A percentile compares a stretch with the other conserved stretches of the same genome.
phyloP scores from a whole-genome alignment of 345 rosid species.

The Mallotus nudiflorus region DNA sequence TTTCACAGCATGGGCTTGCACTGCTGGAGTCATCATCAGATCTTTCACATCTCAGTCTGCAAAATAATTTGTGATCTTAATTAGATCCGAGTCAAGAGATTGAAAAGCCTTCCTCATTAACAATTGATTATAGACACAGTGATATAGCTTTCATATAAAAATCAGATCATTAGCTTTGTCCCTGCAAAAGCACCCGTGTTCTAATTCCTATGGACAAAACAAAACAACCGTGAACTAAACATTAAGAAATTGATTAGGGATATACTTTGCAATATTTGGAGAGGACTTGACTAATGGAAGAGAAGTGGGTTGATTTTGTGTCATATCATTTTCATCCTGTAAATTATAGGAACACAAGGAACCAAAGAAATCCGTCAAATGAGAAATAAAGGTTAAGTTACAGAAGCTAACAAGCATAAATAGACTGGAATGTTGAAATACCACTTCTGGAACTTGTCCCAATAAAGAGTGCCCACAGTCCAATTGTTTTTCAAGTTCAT shows the following conservation, averaged over 20 bases:
- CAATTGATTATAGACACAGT: slow-evolving; percentile 6
- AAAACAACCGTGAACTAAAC: slow-evolving; percentile 6
- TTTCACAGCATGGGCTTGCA: slow-evolving; percentile 51
- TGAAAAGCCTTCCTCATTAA: slow-evolving; percentile 8
- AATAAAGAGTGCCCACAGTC: slow-evolving; percentile 32
- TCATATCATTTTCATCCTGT: slow-evolving; percentile 55
- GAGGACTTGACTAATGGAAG: slow-evolving; percentile 38
- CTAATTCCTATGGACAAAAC: not conserved
- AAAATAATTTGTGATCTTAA: slow-evolving; percentile 15
- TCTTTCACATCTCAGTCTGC: slow-evolving; percentile 47
- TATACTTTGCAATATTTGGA: slow-evolving; percentile 48
- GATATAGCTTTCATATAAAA: not conserved
- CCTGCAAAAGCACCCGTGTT: slow-evolving; percentile 11
- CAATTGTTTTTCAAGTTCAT: slow-evolving; percentile 49
- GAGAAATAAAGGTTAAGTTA: slow-evolving; percentile 10
- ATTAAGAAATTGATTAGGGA: not conserved
- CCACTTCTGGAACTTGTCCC: slow-evolving; percentile 41
- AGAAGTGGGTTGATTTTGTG: slow-evolving; percentile 35
- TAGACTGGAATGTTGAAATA: slow-evolving; percentile 27
- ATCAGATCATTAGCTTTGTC: slow-evolving; percentile 5
- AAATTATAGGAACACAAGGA: slow-evolving; percentile 28
- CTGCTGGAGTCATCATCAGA: slow-evolving; percentile 72
- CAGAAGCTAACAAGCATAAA: slow-evolving; percentile 16
- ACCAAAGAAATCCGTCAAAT: slow-evolving; percentile 7
- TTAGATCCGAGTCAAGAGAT: too few relatives aligned